Percentiles rank a stretch among this genome's conserved stretches.
Evolutionary conservation across 176 grass and related monocot species (phyloP).

Genomic region (Ensete ventricosum): DNA sequence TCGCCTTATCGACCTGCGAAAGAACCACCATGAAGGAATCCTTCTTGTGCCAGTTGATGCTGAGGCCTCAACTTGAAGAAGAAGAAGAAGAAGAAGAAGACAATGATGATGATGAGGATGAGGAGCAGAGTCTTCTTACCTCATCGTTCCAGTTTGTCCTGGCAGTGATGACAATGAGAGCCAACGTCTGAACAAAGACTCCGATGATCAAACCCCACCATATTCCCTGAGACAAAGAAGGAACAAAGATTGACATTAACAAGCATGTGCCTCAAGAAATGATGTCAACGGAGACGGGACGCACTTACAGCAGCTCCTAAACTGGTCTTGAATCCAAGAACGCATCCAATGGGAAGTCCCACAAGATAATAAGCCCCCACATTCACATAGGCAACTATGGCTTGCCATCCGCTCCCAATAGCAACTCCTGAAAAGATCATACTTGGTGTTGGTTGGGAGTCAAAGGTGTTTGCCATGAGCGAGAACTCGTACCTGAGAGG

Average conservation of each 20-base stretch:
- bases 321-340: conserved; percentile 62
- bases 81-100: neutral
- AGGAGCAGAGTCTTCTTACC: conserved; percentile 14
- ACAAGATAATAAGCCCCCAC: conserved; percentile 64
- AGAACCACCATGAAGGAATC: neutral
- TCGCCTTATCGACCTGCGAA: conserved; percentile 11
- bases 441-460: neutral
- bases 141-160: conserved; percentile 75
- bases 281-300: neutral
- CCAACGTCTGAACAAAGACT: conserved; percentile 43
- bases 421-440: conserved; percentile 41
- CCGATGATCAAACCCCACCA: conserved; percentile 87
- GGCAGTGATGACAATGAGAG: conserved; percentile 54
- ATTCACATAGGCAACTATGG: conserved; percentile 72
- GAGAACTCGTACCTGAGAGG: conserved; percentile 41
- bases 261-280: neutral
- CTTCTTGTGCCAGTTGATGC: neutral
- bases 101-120: too few relatives aligned
- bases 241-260: neutral
- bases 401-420: conserved; percentile 81
- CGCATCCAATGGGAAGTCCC: conserved; percentile 61
- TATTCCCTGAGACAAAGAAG: conserved; percentile 41
- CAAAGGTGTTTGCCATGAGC: too few relatives aligned
- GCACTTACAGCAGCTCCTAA: conserved; percentile 43
- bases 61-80: too few relatives aligned